phyloP scores from a whole-genome alignment of 2,329 filamentous ascomycete species.

The Ceratocystis harringtonii region DNA sequence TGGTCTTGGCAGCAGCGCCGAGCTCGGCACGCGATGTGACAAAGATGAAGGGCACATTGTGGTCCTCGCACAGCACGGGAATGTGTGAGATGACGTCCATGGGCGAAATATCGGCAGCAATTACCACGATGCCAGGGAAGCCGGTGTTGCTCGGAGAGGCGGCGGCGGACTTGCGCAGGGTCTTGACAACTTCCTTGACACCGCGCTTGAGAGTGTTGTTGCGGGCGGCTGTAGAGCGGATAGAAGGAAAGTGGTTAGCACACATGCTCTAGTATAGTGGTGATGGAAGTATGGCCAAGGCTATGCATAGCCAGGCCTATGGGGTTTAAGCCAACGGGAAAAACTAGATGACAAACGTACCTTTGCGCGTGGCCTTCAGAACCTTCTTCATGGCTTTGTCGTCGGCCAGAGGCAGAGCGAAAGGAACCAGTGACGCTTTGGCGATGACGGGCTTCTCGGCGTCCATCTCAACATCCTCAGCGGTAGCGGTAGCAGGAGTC shows the following conservation, averaged over 20 bases:
- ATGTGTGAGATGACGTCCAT: conserved; percentile 99
- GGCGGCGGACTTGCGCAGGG: conserved; percentile 76
- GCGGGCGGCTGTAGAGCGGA: conserved; percentile 57
- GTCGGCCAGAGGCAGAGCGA: conserved; percentile 66
- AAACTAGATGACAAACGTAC: conserved; percentile 26
- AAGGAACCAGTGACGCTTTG: conserved; percentile 55
- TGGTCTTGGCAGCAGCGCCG: conserved; percentile 83
- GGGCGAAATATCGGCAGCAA: conserved; percentile 93
- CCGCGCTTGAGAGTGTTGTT: conserved; percentile 91
- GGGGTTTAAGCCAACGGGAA: too few species aligned
- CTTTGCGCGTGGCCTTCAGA: conserved; percentile 41
- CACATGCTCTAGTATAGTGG: not conserved
- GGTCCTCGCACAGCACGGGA: conserved; percentile 93
- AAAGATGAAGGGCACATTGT: conserved; percentile 93
- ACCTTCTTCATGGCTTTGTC: conserved; percentile 58
- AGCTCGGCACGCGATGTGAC: conserved; percentile 85
- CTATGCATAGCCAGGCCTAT: not conserved
- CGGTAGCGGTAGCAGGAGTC: conserved; percentile 27
- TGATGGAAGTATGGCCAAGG: not conserved
- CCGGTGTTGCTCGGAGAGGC: conserved; percentile 48
- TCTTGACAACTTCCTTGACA: conserved; percentile 98
- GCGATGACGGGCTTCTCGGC: conserved; percentile 27
- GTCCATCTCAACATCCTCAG: conserved; percentile 27
- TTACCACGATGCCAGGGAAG: conserved; percentile 65
- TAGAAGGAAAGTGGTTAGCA: conserved; percentile 18